Evolutionary conservation across 768 basidiomycete species (phyloP), one percentile per base, ranked within the genome.

Genomic region (Ephemerocybe angulata): DNA sequence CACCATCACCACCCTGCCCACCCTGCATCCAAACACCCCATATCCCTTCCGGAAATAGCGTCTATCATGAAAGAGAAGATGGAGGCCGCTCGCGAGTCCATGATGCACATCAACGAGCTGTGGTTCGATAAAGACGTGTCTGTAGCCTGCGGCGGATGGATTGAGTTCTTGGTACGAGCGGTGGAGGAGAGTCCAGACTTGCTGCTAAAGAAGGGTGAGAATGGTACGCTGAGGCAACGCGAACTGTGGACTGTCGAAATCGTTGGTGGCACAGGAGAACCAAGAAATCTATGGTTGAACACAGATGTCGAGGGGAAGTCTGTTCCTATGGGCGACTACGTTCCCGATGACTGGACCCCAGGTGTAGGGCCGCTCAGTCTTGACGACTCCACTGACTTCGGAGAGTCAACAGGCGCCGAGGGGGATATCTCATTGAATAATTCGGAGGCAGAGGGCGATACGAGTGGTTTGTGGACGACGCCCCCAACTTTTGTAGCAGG

Each of bases 71-170:
- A 78, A 63, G 58, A 65, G 3, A 79, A 72, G 55, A 84, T 91
- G 77, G 79, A 84, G 48, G 71, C 72, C 37, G 78, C 74, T 58
- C 69, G 80, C 5, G 78, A 84, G 55, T 66, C 66, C 1, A 72
- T 76, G 55, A 74, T 84, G 57, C 65, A 78, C 3, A 60, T 85
- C 53, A 73, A 79, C 63, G 71, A 80, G 66, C 58, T 80, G 12
- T 82, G 79, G 80, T 79, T 77, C 60, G 76, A 77, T 61, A 65
- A 62, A 11, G 73, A 79, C 0, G 67, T 86, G 47, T 65, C 78
- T 0, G 59, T 69, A 2, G 52, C 75, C 7, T 87, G 86, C 54
- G 83, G 83, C 7, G 86, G 85, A 0, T 83, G 79, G 78, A 72
- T 85, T n/a, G 83, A 84, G 58, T 56, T 78, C 15, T 64, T 86